Evolutionary conservation across 306 rosid genomes (phyloP), one percentile per base, ranked within the genome.

Genomic region (Begonia fuchsioides): DNA sequence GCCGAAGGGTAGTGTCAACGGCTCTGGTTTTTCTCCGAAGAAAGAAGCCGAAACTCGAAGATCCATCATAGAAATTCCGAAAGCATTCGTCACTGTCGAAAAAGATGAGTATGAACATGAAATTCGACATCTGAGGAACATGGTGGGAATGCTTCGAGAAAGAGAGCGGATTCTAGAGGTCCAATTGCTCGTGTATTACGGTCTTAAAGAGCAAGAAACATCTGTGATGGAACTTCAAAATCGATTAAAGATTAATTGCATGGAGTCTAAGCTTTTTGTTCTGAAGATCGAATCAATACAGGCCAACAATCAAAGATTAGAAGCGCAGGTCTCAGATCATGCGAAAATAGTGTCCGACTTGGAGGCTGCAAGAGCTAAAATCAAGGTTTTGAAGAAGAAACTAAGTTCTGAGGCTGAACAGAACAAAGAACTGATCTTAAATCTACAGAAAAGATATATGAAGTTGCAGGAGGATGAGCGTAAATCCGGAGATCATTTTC

Each of bases 191-290:
- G 96, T 85, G 69, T 82, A 77, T 44, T 79, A 81, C 40, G 98
- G 98, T 41, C 74, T 85, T 15, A 79, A 64, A 68, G 96, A 92
- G 73, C 87, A 92, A 71, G 93, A 82, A 68, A 56, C 78, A 44
- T 78, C 78, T 8, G 81, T 79, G 13, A 72, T 75, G 79, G 98
- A 92, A 69, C 93, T 92, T 43, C 86, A 70, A 61, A 92, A 79
- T 32, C 61, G 87, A 53, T 69, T 92, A 71, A 79, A 75, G 71
- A 61, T 92, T 57, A 82, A 75, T 48, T 57, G 47, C 32, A 77
- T 82, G 85, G 96, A 92, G 67, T 72, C 78, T 18, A 82, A 85
- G 68, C 85, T 92, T 68, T 85, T 75, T 52, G 69, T 54, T 58
- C 73, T 92, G 58, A 92, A 82, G 70, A 74, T 85, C 9, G 79